Base-by-base conservation (phyloP, 2,329 filamentous ascomycete genomes). In the Alternaria postmessia region DNA sequence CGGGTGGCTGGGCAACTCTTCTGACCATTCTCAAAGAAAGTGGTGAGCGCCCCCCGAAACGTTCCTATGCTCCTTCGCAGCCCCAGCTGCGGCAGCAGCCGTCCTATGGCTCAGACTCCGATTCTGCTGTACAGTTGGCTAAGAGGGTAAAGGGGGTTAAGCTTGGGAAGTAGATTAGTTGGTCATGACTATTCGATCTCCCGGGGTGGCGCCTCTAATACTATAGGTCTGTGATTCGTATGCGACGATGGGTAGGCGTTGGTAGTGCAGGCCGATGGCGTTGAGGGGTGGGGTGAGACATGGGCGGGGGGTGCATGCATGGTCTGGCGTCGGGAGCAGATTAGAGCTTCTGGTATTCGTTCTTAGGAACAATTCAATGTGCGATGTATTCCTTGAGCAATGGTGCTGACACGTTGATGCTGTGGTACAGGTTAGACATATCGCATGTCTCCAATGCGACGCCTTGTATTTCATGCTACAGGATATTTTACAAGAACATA, bases 21-120 rank as follows among this genome's bases (percentile, higher is more conserved):
- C 86, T 94, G 81, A 90, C 91, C 79, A 96, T 99, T 79, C 87
- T 98, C 82, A 89, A 95, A 89, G 91, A 93, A 88, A 93, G 92
- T 87, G 93, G 94, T 96, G 94, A 97, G 91, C 90, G 90, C 88
- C 88, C 90, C 87, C 89, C 89, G 81, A 96, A 95, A 86, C 91
- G 84, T 78, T 75, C 75, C 53, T 73, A 68, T 69, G 64, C 67
- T 61, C 65, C 73, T 46, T 56, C 65, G 59, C 58, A 62, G 53
- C 65, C 72, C 64, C 68, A 74, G 64, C 11, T 14, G 32, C 32
- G 12, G 32, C 32, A 36, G 63, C 65, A 73, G 68, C 62, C 70
- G 53, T 74, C 74, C 53, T 54, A 67, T 57, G 74, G 69, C 64
- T 80, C 80, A 71, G 83, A 84, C 75, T 80, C 80, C 71, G 83